Evolutionary conservation across 2,329 filamentous ascomycete species (phyloP).

Genomic region (Neocatenulostroma microsporum): DNA sequence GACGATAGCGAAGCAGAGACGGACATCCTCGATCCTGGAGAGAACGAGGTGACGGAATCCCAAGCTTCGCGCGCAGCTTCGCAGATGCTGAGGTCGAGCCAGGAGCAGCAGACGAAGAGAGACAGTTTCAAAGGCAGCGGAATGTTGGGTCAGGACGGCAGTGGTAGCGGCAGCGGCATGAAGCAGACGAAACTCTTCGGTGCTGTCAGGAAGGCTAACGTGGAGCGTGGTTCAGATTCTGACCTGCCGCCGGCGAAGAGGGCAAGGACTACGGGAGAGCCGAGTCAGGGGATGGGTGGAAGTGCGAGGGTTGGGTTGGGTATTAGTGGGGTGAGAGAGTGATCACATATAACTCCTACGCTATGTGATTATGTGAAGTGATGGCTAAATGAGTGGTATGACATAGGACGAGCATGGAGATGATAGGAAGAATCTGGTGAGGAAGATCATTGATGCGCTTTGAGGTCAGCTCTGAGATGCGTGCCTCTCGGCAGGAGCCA

Average conservation of each 20-base stretch:
- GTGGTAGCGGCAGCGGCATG: conserved; percentile 21
- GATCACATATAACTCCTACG: too few species aligned
- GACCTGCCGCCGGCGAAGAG: conserved; percentile 42
- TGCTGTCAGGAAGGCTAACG: conserved; percentile 49
- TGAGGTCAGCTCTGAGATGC: too few species aligned
- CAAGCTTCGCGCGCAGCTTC: conserved; percentile 72
- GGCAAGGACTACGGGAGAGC: conserved; percentile 40
- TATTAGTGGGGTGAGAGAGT: conserved; percentile 20
- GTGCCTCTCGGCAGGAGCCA: too few species aligned
- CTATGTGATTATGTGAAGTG: too few species aligned
- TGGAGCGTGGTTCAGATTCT: conserved; percentile 28
- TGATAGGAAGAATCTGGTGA: too few species aligned
- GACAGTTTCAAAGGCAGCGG: conserved; percentile 32
- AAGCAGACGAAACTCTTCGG: conserved; percentile 58
- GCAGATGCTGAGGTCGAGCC: conserved; percentile 49
- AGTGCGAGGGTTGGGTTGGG: conserved; percentile 22
- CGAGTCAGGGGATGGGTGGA: too few species aligned
- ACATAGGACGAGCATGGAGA: too few species aligned
- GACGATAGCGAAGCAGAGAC: conserved; percentile 46
- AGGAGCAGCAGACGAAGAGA: conserved; percentile 31
- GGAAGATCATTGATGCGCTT: too few species aligned
- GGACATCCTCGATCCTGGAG: conserved; percentile 51
- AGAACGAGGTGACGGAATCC: conserved; percentile 60
- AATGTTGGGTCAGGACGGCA: conserved; percentile 19
- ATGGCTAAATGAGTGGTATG: too few species aligned